Base-by-base conservation (phyloP, 208 protist species). In the Trypanosoma platydactyli region DNA sequence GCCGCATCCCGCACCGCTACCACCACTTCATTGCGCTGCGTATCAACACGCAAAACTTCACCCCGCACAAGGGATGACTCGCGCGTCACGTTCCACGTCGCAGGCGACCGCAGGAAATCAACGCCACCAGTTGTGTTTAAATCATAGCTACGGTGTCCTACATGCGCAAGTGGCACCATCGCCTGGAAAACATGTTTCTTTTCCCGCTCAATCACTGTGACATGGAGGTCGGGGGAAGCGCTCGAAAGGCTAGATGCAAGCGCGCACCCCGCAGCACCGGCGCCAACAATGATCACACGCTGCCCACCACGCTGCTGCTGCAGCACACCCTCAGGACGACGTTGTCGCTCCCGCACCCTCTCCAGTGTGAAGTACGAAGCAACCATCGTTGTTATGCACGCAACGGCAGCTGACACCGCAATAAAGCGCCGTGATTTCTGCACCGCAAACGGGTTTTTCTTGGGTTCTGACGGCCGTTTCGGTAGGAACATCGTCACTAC, bases 61-160 rank as follows among this genome's bases (percentile, higher is more conserved):
- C 85, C 81, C 20, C 64, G 68, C 1, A 95, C 81, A 6, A 95
- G 77, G 16, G 77, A 52, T 18, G 90, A 87, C 25, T 91, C 83
- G 5, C 85, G 77, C 22, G 86, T 89, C 9, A 95, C 76, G 71
- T 92, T 93, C 83, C 87, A 93, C 48, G 85, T 73, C 16, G 78
- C 77, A 1, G 87, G 81, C 0, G 90, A 90, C 49, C 80, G 82
- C 44, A 92, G 54, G 6, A 81, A 71, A 62, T 95, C 86, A 1
- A 88, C 45, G 45, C 77, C 85, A 27, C 87, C 81, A 1, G 84
- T 84, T 15, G 83, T 91, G 64, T 84, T 86, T 4, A 94, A 51
- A 68, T 95, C 90, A 73, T 95, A 95, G 77, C 90, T 95, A 35
- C 90, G 82, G 73, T 92, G 84, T 0, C 90, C 90, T 12, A 91